Evolutionary conservation across 2,329 filamentous ascomycete genomes (phyloP).

Genomic region (Lachnum nothofagi): DNA sequence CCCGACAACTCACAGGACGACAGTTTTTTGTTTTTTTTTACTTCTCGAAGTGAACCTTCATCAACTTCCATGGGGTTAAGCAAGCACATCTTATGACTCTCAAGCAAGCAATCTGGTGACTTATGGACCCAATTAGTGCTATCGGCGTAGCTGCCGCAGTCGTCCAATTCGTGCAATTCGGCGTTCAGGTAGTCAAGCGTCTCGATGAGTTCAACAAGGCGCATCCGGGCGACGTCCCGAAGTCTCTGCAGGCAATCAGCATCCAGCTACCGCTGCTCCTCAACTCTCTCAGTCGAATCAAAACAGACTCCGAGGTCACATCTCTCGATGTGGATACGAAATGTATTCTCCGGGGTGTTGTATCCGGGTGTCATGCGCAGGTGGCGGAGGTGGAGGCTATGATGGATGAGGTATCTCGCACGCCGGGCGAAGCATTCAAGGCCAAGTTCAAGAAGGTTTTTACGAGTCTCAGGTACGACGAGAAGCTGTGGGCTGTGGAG

Average conservation of each 20-base stretch:
- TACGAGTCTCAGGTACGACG: slow-evolving; percentile 18
- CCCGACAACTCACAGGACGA: too few relatives aligned
- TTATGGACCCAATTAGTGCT: slow-evolving; percentile 19
- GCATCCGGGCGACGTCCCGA: slow-evolving; percentile 8
- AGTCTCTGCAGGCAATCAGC: slow-evolving; percentile 13
- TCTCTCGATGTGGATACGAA: slow-evolving; percentile 18
- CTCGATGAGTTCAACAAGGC: slow-evolving; percentile 11
- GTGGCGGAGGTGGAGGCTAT: slow-evolving; percentile 12
- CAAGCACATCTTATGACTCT: too few relatives aligned
- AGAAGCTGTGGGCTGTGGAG: slow-evolving; percentile 18
- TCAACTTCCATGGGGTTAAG: too few relatives aligned
- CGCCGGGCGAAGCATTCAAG: slow-evolving; percentile 14
- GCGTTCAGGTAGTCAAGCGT: slow-evolving; percentile 10
- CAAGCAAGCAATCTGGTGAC: too few relatives aligned
- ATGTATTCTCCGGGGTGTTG: slow-evolving; percentile 18
- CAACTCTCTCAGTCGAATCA: slow-evolving; percentile 12
- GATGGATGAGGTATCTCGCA: slow-evolving; percentile 12
- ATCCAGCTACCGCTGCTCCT: slow-evolving; percentile 15
- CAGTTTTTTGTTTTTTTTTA: too few relatives aligned
- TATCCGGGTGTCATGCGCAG: slow-evolving; percentile 13
- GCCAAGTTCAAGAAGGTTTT: slow-evolving; percentile 20
- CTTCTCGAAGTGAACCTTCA: too few relatives aligned
- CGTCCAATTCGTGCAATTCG: slow-evolving; percentile 19
- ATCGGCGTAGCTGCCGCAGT: slow-evolving; percentile 15
- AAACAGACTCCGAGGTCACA: slow-evolving; percentile 7